Percentiles rank a stretch among this genome's conserved stretches.
phyloP scores from a whole-genome alignment of 2,329 filamentous ascomycete genomes.

The Phaeophleospora eucalypticola region DNA sequence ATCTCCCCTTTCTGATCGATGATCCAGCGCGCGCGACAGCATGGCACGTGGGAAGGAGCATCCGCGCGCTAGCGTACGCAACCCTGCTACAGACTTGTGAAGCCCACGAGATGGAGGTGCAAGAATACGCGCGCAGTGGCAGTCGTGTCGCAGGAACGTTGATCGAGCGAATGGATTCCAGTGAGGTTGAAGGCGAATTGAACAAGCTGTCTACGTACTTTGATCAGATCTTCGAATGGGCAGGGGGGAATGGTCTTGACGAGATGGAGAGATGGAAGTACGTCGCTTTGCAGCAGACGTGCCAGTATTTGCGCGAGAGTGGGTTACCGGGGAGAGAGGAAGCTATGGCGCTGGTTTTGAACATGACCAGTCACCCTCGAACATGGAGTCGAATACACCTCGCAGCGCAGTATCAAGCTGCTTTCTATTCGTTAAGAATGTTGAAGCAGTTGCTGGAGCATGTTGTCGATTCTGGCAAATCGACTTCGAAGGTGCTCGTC shows the following conservation, averaged over 20 bases:
- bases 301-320: conserved; percentile 12
- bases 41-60: conserved; percentile 37
- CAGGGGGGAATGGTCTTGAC: not conserved
- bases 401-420: conserved; percentile 39
- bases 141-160: conserved; percentile 18
- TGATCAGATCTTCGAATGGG: conserved; percentile 5
- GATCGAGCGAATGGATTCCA: conserved; percentile 5
- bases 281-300: conserved; percentile 17
- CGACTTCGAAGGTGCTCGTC: conserved; percentile 58
- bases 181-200: not conserved
- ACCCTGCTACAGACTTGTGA: conserved; percentile 27
- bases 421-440: conserved; percentile 42
- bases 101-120: conserved; percentile 18
- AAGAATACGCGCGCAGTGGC: conserved; percentile 39
- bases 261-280: conserved; percentile 18
- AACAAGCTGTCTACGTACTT: conserved; percentile 1
- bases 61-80: conserved; percentile 39
- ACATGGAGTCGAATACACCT: conserved; percentile 39
- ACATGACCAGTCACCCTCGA: conserved; percentile 27
- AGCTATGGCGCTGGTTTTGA: conserved; percentile 22
- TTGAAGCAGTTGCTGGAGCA: conserved; percentile 35
- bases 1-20: conserved; percentile 60
- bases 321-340: conserved; percentile 21
- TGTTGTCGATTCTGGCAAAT: conserved; percentile 47
- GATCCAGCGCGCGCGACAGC: conserved; percentile 41